phyloP scores from a whole-genome alignment of 768 basidiomycete genomes.

The Heimioporus sp. region DNA sequence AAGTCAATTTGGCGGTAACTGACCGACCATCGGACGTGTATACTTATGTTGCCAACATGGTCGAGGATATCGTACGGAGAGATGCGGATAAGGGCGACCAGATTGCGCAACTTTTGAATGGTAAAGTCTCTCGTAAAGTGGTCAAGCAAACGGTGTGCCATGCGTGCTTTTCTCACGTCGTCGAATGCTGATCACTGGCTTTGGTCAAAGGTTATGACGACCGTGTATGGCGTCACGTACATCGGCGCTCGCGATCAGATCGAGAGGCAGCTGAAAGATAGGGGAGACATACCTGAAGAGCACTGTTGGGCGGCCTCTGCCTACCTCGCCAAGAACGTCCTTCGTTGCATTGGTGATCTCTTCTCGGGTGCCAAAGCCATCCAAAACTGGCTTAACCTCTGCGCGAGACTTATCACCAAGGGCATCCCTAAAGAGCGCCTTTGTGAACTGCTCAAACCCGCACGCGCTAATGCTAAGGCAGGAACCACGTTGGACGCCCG shows the following conservation, averaged over 20 bases:
- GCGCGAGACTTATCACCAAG: slow-evolving; percentile 82
- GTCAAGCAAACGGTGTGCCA: slow-evolving; percentile 89
- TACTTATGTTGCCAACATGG: slow-evolving; percentile 84
- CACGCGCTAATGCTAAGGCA: slow-evolving; percentile 9
- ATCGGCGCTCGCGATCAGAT: slow-evolving; percentile 95
- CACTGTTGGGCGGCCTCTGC: slow-evolving; percentile 70
- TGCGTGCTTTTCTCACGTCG: not conserved
- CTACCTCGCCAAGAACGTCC: slow-evolving; percentile 79
- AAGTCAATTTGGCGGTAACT: slow-evolving; percentile 86
- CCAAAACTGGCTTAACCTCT: slow-evolving; percentile 85
- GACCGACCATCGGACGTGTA: slow-evolving; percentile 95
- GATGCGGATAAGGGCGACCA: slow-evolving; percentile 53
- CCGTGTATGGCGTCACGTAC: slow-evolving; percentile 97
- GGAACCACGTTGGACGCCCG: slow-evolving; percentile 32
- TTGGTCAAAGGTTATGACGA: slow-evolving; percentile 83
- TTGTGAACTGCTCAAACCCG: slow-evolving; percentile 36
- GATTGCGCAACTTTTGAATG: slow-evolving; percentile 60
- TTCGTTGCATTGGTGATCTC: slow-evolving; percentile 84
- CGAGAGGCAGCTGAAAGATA: slow-evolving; percentile 79
- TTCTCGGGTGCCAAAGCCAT: slow-evolving; percentile 92
- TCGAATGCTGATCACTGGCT: not conserved
- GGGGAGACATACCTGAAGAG: slow-evolving; percentile 68
- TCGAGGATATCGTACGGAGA: slow-evolving; percentile 60
- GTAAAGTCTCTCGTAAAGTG: slow-evolving; percentile 87
- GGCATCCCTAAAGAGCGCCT: slow-evolving; percentile 76